Conservation (phyloP, 2,329 filamentous ascomycete species). For the Gaeumannomyces sp. region DNA sequence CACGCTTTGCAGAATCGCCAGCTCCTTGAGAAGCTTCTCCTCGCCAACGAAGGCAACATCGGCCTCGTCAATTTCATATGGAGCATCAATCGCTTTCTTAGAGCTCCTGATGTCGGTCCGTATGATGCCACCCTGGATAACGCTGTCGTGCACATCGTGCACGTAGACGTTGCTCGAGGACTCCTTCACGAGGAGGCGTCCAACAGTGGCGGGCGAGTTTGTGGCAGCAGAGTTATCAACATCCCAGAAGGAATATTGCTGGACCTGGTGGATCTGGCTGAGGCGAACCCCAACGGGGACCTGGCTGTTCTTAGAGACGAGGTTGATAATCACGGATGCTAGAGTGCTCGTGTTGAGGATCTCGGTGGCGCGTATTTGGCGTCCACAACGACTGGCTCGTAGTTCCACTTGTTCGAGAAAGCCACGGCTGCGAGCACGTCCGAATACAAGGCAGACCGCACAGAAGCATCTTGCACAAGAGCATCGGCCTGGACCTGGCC, state of each 20-base stretch:
- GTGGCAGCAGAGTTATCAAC: conserved; percentile 66
- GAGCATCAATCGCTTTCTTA: conserved; percentile 74
- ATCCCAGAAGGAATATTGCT: conserved; percentile 95
- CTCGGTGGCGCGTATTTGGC: conserved; percentile 75
- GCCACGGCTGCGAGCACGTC: conserved; percentile 82
- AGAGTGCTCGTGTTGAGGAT: conserved; percentile 50
- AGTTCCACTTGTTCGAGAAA: conserved; percentile 64
- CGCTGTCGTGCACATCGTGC: conserved; percentile 59
- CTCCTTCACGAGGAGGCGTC: conserved; percentile 62
- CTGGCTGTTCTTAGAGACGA: conserved; percentile 43
- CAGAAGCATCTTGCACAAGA: conserved; percentile 65
- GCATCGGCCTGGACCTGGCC: conserved; percentile 76
- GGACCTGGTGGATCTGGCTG: conserved; percentile 46
- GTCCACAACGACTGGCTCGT: conserved; percentile 64
- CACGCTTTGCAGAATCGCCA: conserved; percentile 66
- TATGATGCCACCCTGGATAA: conserved; percentile 67
- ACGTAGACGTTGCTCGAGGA: conserved; percentile 57
- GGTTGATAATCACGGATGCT: conserved; percentile 42
- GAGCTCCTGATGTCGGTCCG: conserved; percentile 83
- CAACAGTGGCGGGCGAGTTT: conserved; percentile 55
- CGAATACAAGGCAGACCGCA: conserved; percentile 83
- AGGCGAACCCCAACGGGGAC: conserved; percentile 31
- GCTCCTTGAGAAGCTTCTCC: conserved; percentile 69
- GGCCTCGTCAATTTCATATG: conserved; percentile 73
- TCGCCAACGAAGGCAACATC: conserved; percentile 75